phyloP scores from a whole-genome alignment of 2,329 filamentous ascomycete genomes.

The Dactylellina haptotyla region DNA sequence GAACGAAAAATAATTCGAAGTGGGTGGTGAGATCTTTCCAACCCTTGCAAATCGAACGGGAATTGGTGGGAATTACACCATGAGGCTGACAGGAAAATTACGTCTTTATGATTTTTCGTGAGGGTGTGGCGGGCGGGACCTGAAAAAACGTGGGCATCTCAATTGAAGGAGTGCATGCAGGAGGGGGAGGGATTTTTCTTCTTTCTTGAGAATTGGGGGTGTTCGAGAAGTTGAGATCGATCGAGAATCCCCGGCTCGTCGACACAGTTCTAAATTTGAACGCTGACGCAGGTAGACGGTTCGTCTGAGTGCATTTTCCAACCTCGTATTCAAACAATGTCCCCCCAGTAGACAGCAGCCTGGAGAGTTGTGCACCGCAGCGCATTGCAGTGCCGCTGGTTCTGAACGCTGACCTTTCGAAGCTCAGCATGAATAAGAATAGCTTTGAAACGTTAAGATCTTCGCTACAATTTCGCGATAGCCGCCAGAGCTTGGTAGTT shows the following conservation, averaged over 20 bases:
- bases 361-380: too few relatives aligned
- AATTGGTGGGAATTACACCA: constrained; percentile 31
- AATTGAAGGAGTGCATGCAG: constrained; percentile 37
- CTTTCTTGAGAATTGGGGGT: constrained; percentile 2
- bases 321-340: constrained; percentile 1
- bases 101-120: constrained; percentile 21
- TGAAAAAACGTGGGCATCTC: constrained; percentile 51
- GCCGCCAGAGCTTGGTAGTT: too few relatives aligned
- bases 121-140: constrained; percentile 42
- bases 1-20: neutral
- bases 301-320: constrained; percentile 1
- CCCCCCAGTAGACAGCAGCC: too few relatives aligned
- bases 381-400: too few relatives aligned
- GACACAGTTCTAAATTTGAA: constrained; percentile 10
- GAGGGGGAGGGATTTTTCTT: neutral
- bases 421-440: too few relatives aligned
- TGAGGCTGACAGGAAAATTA: constrained; percentile 30
- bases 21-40: neutral
- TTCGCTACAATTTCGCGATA: too few relatives aligned
- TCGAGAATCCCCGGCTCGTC: constrained; percentile 14
- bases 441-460: too few relatives aligned
- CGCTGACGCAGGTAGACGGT: neutral
- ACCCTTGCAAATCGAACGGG: constrained; percentile 21
- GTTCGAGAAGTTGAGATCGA: constrained; percentile 4
- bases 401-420: too few relatives aligned